phyloP scores from a whole-genome alignment of 2,329 filamentous ascomycete species.

The Diaporthe sp. region DNA sequence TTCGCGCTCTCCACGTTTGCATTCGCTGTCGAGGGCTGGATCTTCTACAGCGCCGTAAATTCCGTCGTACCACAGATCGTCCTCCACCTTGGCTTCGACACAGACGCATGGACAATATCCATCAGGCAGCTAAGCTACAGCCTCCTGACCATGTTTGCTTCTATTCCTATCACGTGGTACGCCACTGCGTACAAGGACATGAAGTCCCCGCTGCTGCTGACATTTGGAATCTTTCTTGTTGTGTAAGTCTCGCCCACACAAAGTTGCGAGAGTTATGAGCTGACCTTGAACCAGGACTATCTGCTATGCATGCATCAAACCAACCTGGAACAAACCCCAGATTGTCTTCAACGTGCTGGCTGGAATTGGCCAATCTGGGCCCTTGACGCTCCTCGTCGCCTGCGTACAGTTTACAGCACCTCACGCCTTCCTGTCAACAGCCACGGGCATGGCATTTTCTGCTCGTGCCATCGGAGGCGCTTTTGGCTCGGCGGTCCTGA shows the following conservation, averaged over 20 bases:
- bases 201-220: conserved; percentile 60
- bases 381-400: conserved; percentile 64
- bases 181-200: conserved; percentile 64
- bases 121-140: conserved; percentile 62
- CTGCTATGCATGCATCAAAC: conserved; percentile 60
- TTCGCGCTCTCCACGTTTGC: conserved; percentile 69
- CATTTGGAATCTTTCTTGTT: conserved; percentile 61
- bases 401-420: conserved; percentile 67
- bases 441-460: conserved; percentile 67
- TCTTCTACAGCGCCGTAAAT: conserved; percentile 69
- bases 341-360: conserved; percentile 62
- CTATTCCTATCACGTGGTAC: conserved; percentile 60
- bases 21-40: conserved; percentile 71
- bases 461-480: conserved; percentile 67
- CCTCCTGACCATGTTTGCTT: conserved; percentile 56
- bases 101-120: conserved; percentile 61
- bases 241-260: conserved; percentile 52
- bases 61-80: conserved; percentile 64
- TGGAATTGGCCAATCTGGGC: conserved; percentile 64
- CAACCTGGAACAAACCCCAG: conserved; percentile 60
- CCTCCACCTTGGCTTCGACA: conserved; percentile 63
- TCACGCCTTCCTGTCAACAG: conserved; percentile 66
- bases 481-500: conserved; percentile 65
- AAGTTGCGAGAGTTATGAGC: background rate
- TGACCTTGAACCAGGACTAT: conserved; percentile 53